Conservation (phyloP, 148 eudicot species). For the Gaultheria prostrata region DNA sequence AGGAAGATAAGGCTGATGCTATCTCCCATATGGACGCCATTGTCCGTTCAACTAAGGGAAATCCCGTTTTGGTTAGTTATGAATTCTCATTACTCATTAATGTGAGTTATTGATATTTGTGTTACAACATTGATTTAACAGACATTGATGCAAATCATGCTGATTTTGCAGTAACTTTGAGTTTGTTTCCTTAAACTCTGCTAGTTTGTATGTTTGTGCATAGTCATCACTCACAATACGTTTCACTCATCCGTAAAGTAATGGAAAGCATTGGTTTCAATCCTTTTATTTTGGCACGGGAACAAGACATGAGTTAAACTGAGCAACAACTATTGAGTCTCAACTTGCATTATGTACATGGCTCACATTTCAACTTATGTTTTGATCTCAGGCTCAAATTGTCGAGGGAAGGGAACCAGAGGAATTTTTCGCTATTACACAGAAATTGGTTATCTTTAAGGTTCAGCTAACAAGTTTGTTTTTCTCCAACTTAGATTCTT, state of each 20-base stretch:
- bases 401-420: constrained; percentile 41
- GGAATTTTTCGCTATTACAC: constrained; percentile 37
- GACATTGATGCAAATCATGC: neutral
- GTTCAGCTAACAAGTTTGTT: constrained; percentile 19
- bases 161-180: neutral
- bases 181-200: neutral
- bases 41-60: constrained; percentile 39
- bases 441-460: constrained; percentile 39
- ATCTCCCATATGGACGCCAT: constrained; percentile 32
- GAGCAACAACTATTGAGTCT: neutral
- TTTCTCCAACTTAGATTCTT: neutral
- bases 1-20: constrained; percentile 45
- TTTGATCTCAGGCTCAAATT: constrained; percentile 41
- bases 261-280: neutral
- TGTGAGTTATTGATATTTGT: neutral
- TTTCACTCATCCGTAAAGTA: neutral
- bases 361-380: constrained; percentile 14
- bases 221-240: neutral
- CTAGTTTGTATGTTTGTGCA: neutral
- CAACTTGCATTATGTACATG: neutral
- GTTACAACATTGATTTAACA: constrained; percentile 5
- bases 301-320: neutral
- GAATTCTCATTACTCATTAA: neutral
- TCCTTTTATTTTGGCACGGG: neutral
- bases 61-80: constrained; percentile 40